Percentiles rank a stretch among this genome's conserved stretches.
Evolutionary conservation across 257 asterid species (phyloP).

Genomic region (Gentiana straminea): DNA sequence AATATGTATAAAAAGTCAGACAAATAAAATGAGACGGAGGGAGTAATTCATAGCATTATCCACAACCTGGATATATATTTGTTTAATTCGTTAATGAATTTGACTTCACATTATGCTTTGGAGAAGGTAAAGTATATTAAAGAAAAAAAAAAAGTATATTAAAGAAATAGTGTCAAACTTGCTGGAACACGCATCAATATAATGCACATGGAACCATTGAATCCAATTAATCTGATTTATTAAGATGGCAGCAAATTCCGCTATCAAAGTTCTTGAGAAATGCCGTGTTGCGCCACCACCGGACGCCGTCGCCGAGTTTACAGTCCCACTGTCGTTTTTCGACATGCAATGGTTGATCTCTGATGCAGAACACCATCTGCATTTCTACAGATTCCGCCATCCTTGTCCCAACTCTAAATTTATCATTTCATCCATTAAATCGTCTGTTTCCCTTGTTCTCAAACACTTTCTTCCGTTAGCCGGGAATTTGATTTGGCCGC

Average conservation of each 20-base stretch:
- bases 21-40: too few relatives aligned
- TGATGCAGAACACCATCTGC: slow-evolving; percentile 15
- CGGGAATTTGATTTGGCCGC: slow-evolving; percentile 25
- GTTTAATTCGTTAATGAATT: too few relatives aligned
- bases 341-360: slow-evolving; percentile 7
- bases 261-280: slow-evolving; percentile 1
- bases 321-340: slow-evolving; percentile 13
- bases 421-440: slow-evolving; percentile 24
- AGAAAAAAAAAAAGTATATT: too few relatives aligned
- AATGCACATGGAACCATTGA: too few relatives aligned
- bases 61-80: too few relatives aligned
- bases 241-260: neutral
- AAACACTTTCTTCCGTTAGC: slow-evolving; percentile 32
- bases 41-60: too few relatives aligned
- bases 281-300: slow-evolving; percentile 17
- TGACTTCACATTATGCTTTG: too few relatives aligned
- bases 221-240: neutral
- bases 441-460: slow-evolving; percentile 31
- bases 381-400: slow-evolving; percentile 26
- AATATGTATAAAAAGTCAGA: too few relatives aligned
- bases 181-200: too few relatives aligned
- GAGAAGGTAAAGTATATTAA: too few relatives aligned
- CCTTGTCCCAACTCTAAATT: slow-evolving; percentile 18
- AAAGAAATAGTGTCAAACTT: too few relatives aligned
- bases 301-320: neutral